Evolutionary conservation across 805 yeast genomes (phyloP).

Genomic region (Lachancea nothofagi): DNA sequence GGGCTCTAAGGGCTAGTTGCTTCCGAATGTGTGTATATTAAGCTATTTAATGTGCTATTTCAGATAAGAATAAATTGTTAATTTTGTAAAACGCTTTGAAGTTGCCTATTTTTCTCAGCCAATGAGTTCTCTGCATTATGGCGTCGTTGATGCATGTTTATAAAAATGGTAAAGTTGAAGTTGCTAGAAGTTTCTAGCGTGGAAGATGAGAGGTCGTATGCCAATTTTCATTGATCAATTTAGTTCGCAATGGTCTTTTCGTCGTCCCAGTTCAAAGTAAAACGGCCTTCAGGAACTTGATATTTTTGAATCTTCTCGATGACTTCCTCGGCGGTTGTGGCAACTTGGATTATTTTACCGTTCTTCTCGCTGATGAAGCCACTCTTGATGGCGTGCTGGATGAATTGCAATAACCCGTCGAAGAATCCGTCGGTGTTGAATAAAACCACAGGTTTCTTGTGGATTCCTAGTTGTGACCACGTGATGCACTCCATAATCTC

Average conservation of each 20-base stretch:
- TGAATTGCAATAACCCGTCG: constrained; percentile 59
- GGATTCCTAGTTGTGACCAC: constrained; percentile 87
- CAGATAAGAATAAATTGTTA: no score
- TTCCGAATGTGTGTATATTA: no score
- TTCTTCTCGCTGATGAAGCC: constrained; percentile 69
- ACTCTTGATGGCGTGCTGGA: constrained; percentile 50
- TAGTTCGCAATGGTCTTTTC: constrained; percentile 13
- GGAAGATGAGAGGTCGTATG: no score
- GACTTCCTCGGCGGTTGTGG: constrained; percentile 63
- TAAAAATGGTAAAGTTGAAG: no score
- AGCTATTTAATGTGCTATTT: no score
- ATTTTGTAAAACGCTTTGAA: no score
- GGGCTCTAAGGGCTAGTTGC: no score
- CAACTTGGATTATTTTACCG: constrained; percentile 63
- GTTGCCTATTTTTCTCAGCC: no score
- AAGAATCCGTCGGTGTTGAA: constrained; percentile 78
- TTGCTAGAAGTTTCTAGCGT: no score
- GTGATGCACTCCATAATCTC: constrained; percentile 87
- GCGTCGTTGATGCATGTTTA: not conserved
- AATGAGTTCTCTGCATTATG: no score
- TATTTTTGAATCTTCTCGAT: constrained; percentile 55
- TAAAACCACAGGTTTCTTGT: constrained; percentile 70
- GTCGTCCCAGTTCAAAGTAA: constrained; percentile 62
- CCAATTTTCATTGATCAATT: no score
- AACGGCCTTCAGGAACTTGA: constrained; percentile 65